A percentile compares a stretch with the other conserved stretches of the same genome.
Conservation (phyloP, 169 alveolate genomes). For the Cryptosporidium viatorum region DNA sequence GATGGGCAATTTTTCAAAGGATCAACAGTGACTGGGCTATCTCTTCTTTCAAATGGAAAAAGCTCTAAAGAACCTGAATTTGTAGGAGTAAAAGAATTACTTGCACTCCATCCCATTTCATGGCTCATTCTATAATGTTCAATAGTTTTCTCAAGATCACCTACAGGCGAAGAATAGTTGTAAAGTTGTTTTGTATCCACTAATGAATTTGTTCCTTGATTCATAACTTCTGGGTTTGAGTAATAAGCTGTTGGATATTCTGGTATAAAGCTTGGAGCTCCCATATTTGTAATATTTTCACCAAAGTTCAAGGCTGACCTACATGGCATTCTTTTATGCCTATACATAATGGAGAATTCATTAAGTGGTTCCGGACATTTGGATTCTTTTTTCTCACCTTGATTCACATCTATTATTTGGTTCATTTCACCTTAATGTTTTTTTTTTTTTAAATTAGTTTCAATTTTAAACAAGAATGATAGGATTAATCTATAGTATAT, state of each 20-base stretch:
- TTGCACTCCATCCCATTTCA: conserved; percentile 9
- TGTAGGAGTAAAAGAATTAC: conserved; percentile 37
- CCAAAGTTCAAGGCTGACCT: conserved; percentile 62
- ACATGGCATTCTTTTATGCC: conserved; percentile 64
- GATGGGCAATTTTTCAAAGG: conserved; percentile 22
- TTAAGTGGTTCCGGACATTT: conserved; percentile 39
- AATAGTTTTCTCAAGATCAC: conserved; percentile 69
- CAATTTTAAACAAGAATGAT: too few species aligned
- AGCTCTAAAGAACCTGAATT: conserved; percentile 48
- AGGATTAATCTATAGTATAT: background rate
- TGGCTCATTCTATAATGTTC: conserved; percentile 20
- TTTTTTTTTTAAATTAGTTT: background rate
- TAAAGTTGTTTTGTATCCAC: conserved; percentile 51
- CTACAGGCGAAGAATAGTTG: conserved; percentile 62
- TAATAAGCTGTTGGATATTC: conserved; percentile 64
- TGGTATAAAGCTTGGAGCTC: conserved; percentile 36
- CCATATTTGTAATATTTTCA: conserved; percentile 13
- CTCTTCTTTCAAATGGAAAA: conserved; percentile 37
- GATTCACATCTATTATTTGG: background rate
- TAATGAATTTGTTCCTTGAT: conserved; percentile 39
- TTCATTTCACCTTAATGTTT: background rate
- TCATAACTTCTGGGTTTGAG: conserved; percentile 43
- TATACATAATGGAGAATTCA: conserved; percentile 29
- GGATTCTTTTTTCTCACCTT: conserved; percentile 4
- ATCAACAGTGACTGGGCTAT: conserved; percentile 35